Conservation (phyloP, 345 rosid species). For the Camelina hispida region DNA sequence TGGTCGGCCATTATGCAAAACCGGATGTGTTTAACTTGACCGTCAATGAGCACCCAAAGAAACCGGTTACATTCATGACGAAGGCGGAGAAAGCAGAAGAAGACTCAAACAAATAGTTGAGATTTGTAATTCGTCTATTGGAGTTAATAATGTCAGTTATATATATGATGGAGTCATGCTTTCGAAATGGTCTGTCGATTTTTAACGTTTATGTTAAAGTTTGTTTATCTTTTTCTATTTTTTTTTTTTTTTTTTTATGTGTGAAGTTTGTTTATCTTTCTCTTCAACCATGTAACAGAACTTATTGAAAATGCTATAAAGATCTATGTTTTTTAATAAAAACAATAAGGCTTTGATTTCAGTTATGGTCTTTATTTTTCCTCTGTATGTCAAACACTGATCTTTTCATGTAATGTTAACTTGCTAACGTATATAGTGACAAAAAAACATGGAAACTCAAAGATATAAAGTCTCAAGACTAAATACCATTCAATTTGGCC, state of each 20-base stretch:
- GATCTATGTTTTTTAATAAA: no score
- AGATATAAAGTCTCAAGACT: not conserved
- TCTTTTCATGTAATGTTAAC: not conserved
- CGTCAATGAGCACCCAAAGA: slow-evolving; percentile 67
- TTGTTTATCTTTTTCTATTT: not conserved
- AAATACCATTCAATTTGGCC: no score
- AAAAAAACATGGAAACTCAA: not conserved
- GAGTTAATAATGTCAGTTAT: no score
- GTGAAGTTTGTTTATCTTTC: not conserved
- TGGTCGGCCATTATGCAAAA: slow-evolving; percentile 88
- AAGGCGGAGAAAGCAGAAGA: slow-evolving; percentile 41
- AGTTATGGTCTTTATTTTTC: not conserved
- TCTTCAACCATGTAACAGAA: slow-evolving; percentile 11
- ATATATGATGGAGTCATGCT: not conserved
- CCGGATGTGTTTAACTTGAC: slow-evolving; percentile 83
- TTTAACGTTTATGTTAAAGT: not conserved
- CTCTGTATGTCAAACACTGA: not conserved
- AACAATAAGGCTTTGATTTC: not conserved
- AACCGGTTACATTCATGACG: slow-evolving; percentile 65
- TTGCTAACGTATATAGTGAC: not conserved
- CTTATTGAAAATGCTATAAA: not conserved
- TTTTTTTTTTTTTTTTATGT: no score
- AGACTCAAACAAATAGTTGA: not conserved
- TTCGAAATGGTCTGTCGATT: not conserved
- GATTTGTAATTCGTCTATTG: not conserved